A percentile compares a stretch with the other conserved stretches of the same genome.
Evolutionary conservation across 345 rosid species (phyloP).

Genomic region (Cardiospermum halicacabum): DNA sequence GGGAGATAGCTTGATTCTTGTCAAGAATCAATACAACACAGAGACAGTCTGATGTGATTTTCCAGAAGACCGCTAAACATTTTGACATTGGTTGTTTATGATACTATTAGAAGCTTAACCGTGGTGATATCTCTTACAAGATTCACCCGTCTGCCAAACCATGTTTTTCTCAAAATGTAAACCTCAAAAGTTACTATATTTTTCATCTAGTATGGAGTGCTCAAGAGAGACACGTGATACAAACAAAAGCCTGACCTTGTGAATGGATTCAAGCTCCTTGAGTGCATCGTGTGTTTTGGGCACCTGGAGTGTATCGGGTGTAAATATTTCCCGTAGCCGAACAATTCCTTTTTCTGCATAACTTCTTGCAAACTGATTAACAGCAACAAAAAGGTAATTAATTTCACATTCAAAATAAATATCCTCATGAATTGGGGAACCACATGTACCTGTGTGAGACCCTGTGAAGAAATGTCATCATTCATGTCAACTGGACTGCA

Average conservation of each 20-base stretch:
- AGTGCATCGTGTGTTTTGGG: conserved; percentile 62
- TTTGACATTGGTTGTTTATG: not conserved
- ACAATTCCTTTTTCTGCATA: conserved; percentile 66
- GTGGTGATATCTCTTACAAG: not conserved
- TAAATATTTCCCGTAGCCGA: conserved; percentile 77
- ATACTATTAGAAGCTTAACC: not conserved
- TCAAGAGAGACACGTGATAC: not conserved
- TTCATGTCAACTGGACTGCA: conserved; percentile 83
- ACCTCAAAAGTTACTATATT: no score
- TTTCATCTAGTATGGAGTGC: not conserved
- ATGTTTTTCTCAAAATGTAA: no score
- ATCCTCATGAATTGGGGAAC: not conserved
- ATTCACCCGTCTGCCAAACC: not conserved
- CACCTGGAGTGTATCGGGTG: conserved; percentile 57
- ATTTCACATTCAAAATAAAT: conserved; percentile 7
- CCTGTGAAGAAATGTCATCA: conserved; percentile 75
- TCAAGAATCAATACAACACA: not conserved
- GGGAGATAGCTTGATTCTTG: not conserved
- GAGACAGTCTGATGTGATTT: not conserved
- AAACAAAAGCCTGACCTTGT: conserved; percentile 53
- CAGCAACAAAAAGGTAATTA: conserved; percentile 1
- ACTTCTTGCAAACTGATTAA: conserved; percentile 65
- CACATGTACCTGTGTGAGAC: conserved; percentile 61
- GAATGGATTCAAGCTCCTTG: conserved; percentile 88
- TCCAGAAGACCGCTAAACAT: not conserved